Evolutionary conservation across 2,329 filamentous ascomycete genomes (phyloP), one percentile per base, ranked within the genome.

Genomic region (Colletotrichum brevisporum): DNA sequence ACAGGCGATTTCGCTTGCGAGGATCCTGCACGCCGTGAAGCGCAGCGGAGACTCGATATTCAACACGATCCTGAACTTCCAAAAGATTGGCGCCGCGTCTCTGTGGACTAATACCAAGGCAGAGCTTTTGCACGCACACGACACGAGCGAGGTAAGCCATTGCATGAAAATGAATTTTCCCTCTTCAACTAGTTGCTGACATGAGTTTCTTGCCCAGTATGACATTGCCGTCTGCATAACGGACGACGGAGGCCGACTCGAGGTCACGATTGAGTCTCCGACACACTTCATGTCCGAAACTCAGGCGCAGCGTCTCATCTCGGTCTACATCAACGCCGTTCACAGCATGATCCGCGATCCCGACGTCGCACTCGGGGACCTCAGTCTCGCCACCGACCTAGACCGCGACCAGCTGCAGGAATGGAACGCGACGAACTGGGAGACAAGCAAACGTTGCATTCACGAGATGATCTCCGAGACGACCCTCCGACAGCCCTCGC

Each of bases 391-490:
- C 8, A 65, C 54, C 9, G 31, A 50, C 8, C 31, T 65, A 6
- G 66, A 68, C n/a, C 41, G 24, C 0, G 18, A 36, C 15, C 66
- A 68, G 41, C 9, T 68, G 10, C 15, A n/a, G 1, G 41, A 55
- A 6, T 68, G 66, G 66, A 59, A 59, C 21, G 50, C 54, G 1
- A 12, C 21, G 0, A 21, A 31, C 0, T 24, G 48, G 16, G 47
- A 70, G 8, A 73, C 73, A 13, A 53, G 57, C 24, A 57, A 60
- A 4, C 53, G 31, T 6, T 69, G 67, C n/a, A 54, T 69, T 6
- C 67, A 69, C 5, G 51, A 57, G 1, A 60, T 67, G 56, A 69
- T 69, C 12, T 54, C 56, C 0, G 51, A 69, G 5, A 66, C 51
- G 1, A 53, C 31, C 0, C 18, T 31, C 12, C 52, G 56, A 5